These are phyloP conservation scores for Sugiyamaella floridensis DNA, from an alignment of 805 yeast species.

Conservation along the genomic window DNA sequence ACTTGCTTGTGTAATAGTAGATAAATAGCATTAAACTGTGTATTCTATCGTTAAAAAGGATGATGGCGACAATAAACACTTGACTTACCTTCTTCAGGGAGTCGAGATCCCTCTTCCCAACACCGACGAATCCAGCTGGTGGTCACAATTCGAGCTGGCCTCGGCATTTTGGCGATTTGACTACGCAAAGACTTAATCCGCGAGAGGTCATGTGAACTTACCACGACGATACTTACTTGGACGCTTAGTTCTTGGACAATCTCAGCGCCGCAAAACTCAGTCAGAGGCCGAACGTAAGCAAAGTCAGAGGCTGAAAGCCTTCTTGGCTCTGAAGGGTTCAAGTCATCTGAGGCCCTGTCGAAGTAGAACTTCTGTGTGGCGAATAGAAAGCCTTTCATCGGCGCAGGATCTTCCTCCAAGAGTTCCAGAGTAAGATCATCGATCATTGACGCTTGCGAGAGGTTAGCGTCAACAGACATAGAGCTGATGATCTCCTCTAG, in stretches of 20 bases:
- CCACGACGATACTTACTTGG: slow-evolving; percentile 34
- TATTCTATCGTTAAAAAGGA: slow-evolving; percentile 1
- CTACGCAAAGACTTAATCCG: slow-evolving; percentile 22
- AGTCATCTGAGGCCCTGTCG: slow-evolving; percentile 22
- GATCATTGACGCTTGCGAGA: slow-evolving; percentile 14
- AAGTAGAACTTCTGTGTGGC: slow-evolving; percentile 19
- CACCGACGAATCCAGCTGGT: slow-evolving; percentile 34
- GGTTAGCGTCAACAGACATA: slow-evolving; percentile 3
- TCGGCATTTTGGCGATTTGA: neutral
- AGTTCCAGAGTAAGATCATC: slow-evolving; percentile 1
- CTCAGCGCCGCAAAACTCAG: slow-evolving; percentile 38
- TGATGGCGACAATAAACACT: no score
- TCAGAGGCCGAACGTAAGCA: slow-evolving; percentile 4
- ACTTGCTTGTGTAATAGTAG: slow-evolving; percentile 61
- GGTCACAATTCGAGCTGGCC: slow-evolving; percentile 29
- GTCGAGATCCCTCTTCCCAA: slow-evolving; percentile 26
- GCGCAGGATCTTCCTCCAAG: slow-evolving; percentile 15
- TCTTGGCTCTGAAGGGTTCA: neutral
- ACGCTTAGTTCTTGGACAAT: slow-evolving; percentile 25
- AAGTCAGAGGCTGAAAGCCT: slow-evolving; percentile 16
- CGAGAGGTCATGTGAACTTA: neutral
- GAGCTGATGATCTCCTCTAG: slow-evolving; percentile 19
- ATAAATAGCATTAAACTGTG: slow-evolving; percentile 1
- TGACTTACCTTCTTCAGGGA: slow-evolving; percentile 24
- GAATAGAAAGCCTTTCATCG: slow-evolving; percentile 20